Evolutionary conservation across 148 eudicot species (phyloP).

Genomic region (Rhododendron williamsianum): DNA sequence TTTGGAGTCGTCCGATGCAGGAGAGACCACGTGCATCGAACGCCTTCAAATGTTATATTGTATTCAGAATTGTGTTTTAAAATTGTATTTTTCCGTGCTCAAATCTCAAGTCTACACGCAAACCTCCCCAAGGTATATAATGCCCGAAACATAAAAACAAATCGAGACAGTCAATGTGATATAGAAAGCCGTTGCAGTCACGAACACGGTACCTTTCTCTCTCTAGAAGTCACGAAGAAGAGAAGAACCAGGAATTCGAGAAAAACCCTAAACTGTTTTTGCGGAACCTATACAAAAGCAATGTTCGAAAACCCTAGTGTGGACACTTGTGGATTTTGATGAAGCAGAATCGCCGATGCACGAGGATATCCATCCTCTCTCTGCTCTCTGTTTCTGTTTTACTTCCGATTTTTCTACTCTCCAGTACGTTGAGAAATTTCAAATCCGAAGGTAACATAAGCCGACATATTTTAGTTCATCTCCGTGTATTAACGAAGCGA

Average conservation of each 20-base stretch:
- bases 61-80: too few relatives aligned
- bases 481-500: too few relatives aligned
- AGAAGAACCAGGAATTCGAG: not conserved
- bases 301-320: conserved; percentile 11
- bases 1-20: too few relatives aligned
- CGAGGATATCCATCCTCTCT: conserved; percentile 90
- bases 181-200: conserved; percentile 1
- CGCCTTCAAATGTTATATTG: too few relatives aligned
- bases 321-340: conserved; percentile 23
- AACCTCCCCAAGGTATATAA: not conserved
- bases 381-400: conserved; percentile 57
- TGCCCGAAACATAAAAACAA: not conserved
- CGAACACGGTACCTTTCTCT: conserved; percentile 25
- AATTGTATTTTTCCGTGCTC: rapidly evolving
- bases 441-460: conserved; percentile 36
- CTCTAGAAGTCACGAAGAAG: not conserved
- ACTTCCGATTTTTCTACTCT: conserved; percentile 58
- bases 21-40: too few relatives aligned
- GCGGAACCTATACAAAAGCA: not conserved
- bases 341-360: conserved; percentile 61
- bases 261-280: conserved; percentile 7
- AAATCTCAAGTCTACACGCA: not conserved
- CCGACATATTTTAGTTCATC: not conserved
- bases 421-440: conserved; percentile 36
- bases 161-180: not conserved